A percentile compares a stretch with the other conserved stretches of the same genome.
phyloP scores from a whole-genome alignment of 108 stramenopile genomes.

The Nitzschia sp. region DNA sequence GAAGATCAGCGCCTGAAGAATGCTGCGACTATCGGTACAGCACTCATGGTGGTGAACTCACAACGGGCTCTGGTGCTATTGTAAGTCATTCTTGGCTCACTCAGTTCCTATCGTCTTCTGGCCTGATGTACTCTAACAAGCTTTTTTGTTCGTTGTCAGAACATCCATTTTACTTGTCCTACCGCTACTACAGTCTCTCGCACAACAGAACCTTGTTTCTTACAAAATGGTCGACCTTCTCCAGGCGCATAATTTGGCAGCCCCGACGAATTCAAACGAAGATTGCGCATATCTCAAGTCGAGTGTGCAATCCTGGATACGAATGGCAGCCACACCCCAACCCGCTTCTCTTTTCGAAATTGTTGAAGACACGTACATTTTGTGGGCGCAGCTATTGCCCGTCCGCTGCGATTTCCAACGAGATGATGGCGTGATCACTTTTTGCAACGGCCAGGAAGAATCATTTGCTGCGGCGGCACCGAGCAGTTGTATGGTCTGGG shows the following conservation, averaged over 20 bases:
- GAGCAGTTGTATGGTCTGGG: conserved; percentile 24
- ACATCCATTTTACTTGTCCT: conserved; percentile 54
- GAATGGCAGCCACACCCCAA: conserved; percentile 25
- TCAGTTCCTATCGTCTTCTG: background rate
- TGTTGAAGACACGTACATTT: conserved; percentile 34
- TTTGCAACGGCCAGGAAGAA: conserved; percentile 13
- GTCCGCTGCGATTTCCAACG: conserved; percentile 62
- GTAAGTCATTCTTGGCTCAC: conserved; percentile 41
- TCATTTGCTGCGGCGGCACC: background rate
- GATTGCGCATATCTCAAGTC: conserved; percentile 58
- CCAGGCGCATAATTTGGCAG: conserved; percentile 59
- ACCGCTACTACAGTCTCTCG: conserved; percentile 35
- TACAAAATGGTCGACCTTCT: conserved; percentile 53
- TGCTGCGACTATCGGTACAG: conserved; percentile 85
- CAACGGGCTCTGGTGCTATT: conserved; percentile 62
- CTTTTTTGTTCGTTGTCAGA: background rate
- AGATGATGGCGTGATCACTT: conserved; percentile 44
- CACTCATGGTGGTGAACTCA: conserved; percentile 76
- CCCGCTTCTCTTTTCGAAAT: background rate
- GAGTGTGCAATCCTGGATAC: conserved; percentile 56
- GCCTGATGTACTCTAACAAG: too few species aligned
- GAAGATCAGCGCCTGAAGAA: conserved; percentile 64
- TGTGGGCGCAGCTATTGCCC: conserved; percentile 65
- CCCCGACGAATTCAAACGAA: conserved; percentile 29
- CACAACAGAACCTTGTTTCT: conserved; percentile 38